phyloP scores from a whole-genome alignment of 1,284 basidiomycete genomes.

The Kalmanozyma brasiliensis region DNA sequence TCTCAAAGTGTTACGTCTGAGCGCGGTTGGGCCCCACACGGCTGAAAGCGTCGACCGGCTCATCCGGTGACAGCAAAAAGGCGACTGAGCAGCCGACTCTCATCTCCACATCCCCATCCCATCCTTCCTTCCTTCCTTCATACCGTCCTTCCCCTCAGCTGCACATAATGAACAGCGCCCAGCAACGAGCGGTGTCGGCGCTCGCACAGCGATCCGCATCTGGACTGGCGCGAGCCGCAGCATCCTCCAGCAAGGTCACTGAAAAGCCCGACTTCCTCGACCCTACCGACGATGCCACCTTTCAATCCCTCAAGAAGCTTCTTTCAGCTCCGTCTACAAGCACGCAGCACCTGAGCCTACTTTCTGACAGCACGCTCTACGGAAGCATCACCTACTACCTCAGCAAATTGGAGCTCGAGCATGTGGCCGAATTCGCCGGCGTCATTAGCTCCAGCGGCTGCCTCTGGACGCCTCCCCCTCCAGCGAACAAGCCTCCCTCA shows the following conservation, averaged over 20 bases:
- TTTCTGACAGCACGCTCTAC: constrained; percentile 55
- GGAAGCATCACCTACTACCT: constrained; percentile 63
- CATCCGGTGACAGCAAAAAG: not conserved
- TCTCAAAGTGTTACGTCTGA: not conserved
- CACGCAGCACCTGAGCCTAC: constrained; percentile 54
- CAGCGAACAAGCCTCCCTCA: constrained; percentile 8
- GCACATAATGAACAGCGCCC: constrained; percentile 18
- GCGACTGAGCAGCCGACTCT: not conserved
- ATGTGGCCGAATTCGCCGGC: constrained; percentile 53
- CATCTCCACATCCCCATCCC: not conserved
- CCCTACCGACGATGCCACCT: constrained; percentile 54
- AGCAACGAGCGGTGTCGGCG: not conserved
- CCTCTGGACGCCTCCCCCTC: constrained; percentile 54
- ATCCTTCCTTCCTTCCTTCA: not conserved
- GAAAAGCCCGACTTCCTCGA: constrained; percentile 42
- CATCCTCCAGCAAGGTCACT: constrained; percentile 8
- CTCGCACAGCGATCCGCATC: not conserved
- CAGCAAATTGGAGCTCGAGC: constrained; percentile 51
- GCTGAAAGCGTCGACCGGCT: constrained; percentile 2
- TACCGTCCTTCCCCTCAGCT: not conserved
- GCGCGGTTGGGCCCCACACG: not conserved
- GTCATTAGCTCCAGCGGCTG: constrained; percentile 52
- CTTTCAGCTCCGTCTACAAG: constrained; percentile 56
- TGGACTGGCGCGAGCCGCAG: not conserved
- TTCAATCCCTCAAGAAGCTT: constrained; percentile 57